Evolutionary conservation across 2,329 filamentous ascomycete species (phyloP).

Genomic region (Fusarium robinianum): DNA sequence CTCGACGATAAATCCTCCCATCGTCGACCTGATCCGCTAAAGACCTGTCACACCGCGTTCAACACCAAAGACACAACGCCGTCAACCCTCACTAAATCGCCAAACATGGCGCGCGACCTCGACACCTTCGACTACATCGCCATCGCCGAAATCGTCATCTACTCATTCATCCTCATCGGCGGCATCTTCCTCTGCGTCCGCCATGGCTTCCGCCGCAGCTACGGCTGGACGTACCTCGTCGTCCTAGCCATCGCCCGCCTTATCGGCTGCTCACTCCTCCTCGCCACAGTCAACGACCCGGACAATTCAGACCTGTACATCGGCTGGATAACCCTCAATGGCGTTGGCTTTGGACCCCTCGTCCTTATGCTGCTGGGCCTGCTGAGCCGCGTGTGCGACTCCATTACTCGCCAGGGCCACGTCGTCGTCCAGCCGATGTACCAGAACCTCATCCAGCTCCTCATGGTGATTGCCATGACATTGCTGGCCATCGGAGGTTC

Average conservation of each 20-base stretch:
- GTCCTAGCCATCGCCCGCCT: constrained; percentile 63
- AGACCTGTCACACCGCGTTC: background rate
- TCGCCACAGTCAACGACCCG: constrained; percentile 53
- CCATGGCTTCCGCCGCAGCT: constrained; percentile 59
- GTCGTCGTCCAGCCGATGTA: constrained; percentile 36
- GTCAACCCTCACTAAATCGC: too few species aligned
- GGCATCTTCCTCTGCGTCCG: constrained; percentile 50
- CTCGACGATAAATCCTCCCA: too few species aligned
- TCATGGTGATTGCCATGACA: constrained; percentile 48
- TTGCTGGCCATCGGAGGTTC: constrained; percentile 42
- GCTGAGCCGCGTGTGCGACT: constrained; percentile 49
- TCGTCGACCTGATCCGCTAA: background rate
- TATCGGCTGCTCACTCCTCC: constrained; percentile 53
- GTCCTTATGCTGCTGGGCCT: constrained; percentile 47
- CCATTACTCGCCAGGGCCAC: constrained; percentile 47
- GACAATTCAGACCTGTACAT: constrained; percentile 46
- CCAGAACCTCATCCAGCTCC: constrained; percentile 45
- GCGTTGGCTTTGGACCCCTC: constrained; percentile 50
- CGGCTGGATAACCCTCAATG: constrained; percentile 41
- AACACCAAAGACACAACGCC: background rate
- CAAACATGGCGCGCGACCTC: constrained; percentile 33
- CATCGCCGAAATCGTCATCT: constrained; percentile 41
- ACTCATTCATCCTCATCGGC: constrained; percentile 36
- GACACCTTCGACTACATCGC: constrained; percentile 40
- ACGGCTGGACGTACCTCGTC: constrained; percentile 64